A percentile compares a stretch with the other conserved stretches of the same genome.
phyloP scores from a whole-genome alignment of 345 rosid species.

The Erodium maritimum region DNA sequence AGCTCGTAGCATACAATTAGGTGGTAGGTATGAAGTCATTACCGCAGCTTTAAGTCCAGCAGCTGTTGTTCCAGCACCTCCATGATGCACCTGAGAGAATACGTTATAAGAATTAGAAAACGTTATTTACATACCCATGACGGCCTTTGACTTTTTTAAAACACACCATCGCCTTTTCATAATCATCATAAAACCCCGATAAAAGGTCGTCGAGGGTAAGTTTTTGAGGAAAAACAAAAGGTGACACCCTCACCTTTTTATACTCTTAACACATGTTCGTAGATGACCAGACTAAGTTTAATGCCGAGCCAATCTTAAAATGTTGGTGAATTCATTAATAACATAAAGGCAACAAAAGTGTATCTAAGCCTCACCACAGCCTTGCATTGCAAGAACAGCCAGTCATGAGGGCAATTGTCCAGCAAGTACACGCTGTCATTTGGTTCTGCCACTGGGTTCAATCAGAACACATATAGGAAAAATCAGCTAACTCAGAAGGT shows the following conservation, averaged over 20 bases:
- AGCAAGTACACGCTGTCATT: constrained; percentile 68
- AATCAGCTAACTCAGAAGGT: constrained; percentile 2
- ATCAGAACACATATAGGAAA: constrained; percentile 11
- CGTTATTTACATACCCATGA: too few relatives aligned
- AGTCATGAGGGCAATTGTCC: constrained; percentile 96
- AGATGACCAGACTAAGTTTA: background rate
- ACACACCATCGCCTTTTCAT: too few relatives aligned
- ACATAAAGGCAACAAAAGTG: background rate
- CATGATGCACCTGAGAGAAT: constrained; percentile 86
- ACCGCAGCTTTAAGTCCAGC: constrained; percentile 97
- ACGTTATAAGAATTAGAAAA: background rate
- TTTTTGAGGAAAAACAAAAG: too few relatives aligned
- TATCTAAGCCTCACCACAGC: constrained; percentile 77
- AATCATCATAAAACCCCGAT: too few relatives aligned
- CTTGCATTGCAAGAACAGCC: constrained; percentile 94
- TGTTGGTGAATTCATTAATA: background rate
- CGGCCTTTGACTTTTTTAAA: too few relatives aligned
- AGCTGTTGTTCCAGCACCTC: constrained; percentile 99
- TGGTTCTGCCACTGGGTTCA: constrained; percentile 71
- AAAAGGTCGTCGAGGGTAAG: too few relatives aligned
- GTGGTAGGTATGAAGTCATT: constrained; percentile 9
- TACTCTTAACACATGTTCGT: too few relatives aligned
- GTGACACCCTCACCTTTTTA: too few relatives aligned
- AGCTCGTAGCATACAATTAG: background rate
- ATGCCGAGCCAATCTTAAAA: background rate